Percentiles rank a stretch among this genome's conserved stretches.
Conservation (phyloP, 768 basidiomycete species). For the Lentinula lateritia region DNA sequence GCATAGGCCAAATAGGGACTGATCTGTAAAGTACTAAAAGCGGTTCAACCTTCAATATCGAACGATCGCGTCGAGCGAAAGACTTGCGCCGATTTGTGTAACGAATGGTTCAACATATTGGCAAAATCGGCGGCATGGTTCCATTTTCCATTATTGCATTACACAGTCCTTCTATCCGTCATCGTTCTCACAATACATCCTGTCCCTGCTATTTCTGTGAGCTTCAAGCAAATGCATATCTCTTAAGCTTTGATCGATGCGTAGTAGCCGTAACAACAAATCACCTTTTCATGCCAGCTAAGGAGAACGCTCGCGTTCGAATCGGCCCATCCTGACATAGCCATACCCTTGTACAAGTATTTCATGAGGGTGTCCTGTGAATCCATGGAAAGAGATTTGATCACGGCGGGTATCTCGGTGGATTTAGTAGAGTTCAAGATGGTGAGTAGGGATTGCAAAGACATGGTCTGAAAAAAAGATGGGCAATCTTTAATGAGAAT, state of each 20-base stretch:
- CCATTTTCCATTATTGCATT: conserved; percentile 24
- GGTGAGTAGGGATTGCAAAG: conserved; percentile 74
- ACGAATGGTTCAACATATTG: neutral
- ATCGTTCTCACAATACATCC: conserved; percentile 90
- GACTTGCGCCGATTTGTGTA: too few species aligned
- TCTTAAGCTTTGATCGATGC: neutral
- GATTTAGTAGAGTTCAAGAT: conserved; percentile 94
- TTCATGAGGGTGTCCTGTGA: conserved; percentile 93
- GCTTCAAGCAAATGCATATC: conserved; percentile 32
- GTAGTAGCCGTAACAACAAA: conserved; percentile 14
- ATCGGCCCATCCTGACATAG: conserved; percentile 55
- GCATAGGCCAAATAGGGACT: too few species aligned
- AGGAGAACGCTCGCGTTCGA: conserved; percentile 57
- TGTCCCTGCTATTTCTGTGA: conserved; percentile 90
- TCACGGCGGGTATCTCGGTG: conserved; percentile 72
- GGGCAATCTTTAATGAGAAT: neutral
- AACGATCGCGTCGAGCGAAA: neutral
- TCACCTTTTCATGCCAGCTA: conserved; percentile 96
- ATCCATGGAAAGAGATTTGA: conserved; percentile 68
- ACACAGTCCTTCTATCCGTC: conserved; percentile 53
- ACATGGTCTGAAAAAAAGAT: conserved; percentile 49
- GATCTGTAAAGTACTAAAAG: too few species aligned
- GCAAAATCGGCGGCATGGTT: neutral
- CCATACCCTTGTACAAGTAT: conserved; percentile 97
- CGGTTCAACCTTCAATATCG: too few species aligned